A percentile compares a stretch with the other conserved stretches of the same genome.
phyloP scores from a whole-genome alignment of 169 alveolate genomes.

The Plasmodium blacklocki region DNA sequence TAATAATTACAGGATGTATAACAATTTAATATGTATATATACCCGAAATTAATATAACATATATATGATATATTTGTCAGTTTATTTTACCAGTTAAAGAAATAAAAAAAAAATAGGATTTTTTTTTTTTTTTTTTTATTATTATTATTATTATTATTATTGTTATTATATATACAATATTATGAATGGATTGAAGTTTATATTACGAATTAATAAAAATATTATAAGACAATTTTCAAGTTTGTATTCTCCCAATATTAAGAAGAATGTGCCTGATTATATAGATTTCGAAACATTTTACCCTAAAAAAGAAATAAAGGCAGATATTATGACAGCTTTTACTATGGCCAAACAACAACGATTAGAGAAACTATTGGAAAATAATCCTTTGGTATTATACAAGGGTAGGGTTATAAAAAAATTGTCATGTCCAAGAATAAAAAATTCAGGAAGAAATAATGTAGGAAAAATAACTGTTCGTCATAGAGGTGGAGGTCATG shows the following conservation, averaged over 20 bases:
- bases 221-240: constrained; percentile 46
- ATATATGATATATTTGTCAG: too few relatives aligned
- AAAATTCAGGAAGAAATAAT: constrained; percentile 88
- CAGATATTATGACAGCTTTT: constrained; percentile 76
- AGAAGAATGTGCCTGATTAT: constrained; percentile 84
- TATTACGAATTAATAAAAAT: not conserved
- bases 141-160: too few relatives aligned
- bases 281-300: constrained; percentile 88
- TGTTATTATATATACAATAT: not conserved
- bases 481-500: constrained; percentile 92
- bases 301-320: constrained; percentile 78
- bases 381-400: constrained; percentile 30
- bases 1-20: too few relatives aligned
- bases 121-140: too few relatives aligned
- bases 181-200: constrained; percentile 12
- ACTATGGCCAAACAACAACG: constrained; percentile 80
- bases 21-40: too few relatives aligned
- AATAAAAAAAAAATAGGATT: too few relatives aligned
- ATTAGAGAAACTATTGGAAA: constrained; percentile 48
- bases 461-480: constrained; percentile 85
- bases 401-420: constrained; percentile 87
- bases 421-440: constrained; percentile 85
- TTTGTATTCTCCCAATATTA: constrained; percentile 79
- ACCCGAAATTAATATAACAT: too few relatives aligned
- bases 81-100: too few relatives aligned